Base-by-base conservation (phyloP, 2,329 filamentous ascomycete species). In the Hymenoscyphus infarciens region DNA sequence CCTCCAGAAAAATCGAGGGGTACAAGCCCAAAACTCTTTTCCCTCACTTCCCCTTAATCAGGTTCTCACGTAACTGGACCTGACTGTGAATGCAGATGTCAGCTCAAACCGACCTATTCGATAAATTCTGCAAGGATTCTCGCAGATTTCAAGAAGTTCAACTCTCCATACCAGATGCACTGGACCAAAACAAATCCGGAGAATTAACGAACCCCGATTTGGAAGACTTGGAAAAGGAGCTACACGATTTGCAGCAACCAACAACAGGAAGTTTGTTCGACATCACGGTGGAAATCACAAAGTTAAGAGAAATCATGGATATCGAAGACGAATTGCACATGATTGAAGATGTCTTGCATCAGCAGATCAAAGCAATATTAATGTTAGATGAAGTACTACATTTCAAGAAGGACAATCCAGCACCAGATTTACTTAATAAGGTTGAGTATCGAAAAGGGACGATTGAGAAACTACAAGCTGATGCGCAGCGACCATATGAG, bases 401-500 rank as follows among this genome's bases (percentile, higher is more conserved):
- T n/a, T 29, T 16, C 16, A 33, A 56, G 4, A 16, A 4, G 15
- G 27, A 33, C 15, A 56, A 56, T n/a, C 19, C 31, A 3, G 53
- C 53, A 0, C 27, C 27, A 16, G 27, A 56, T 16, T 29, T 56
- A 33, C 27, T 56, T 22, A 29, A 16, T 8, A 33, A 33, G 5
- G 27, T 56, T 35, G 53, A 56, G 25, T 11, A 31, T 13, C 27
- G 53, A 13, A 56, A 15, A 56, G 53, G 19, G 27, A 56, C 27
- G 15, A 56, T 56, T 33, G 27, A 29, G 15, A 22, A 56, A 15
- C 16, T 56, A 16, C 53, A 56, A 31, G 27, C 27, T 5, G 53
- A 56, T 56, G 53, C 53, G 7, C 27, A 33, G 19, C 53, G 31
- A n/a, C 27, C 53, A n/a, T 56, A 56, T n/a, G n/a, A 56, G n/a